Evolutionary conservation across 306 rosid genomes (phyloP).

Genomic region (Pyrus communis): DNA sequence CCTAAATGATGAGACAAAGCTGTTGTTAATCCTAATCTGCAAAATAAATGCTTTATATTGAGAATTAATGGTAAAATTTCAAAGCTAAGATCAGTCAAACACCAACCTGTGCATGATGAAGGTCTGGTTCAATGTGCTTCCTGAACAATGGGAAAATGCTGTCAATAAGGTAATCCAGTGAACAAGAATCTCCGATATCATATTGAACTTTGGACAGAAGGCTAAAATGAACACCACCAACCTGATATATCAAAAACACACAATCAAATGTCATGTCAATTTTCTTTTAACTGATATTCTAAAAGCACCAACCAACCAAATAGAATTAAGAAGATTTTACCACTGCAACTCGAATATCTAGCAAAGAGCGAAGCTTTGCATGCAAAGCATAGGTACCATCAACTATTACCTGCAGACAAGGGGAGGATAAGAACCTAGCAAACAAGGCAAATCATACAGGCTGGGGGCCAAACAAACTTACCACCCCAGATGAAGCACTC

Average conservation of each 20-base stretch:
- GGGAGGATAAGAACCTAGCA: constrained; percentile 3
- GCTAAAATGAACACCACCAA: constrained; percentile 97
- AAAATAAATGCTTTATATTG: constrained; percentile 19
- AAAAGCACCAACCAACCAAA: not conserved
- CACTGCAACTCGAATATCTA: constrained; percentile 99
- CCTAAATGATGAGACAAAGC: constrained; percentile 96
- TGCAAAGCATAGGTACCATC: constrained; percentile 97
- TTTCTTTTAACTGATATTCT: constrained; percentile 12
- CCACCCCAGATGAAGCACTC: constrained; percentile 89
- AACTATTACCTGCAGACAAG: constrained; percentile 67
- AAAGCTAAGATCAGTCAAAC: constrained; percentile 23
- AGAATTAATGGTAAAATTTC: constrained; percentile 23
- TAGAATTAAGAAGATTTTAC: constrained; percentile 26
- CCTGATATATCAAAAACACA: constrained; percentile 50
- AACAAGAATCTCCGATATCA: constrained; percentile 98
- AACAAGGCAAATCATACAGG: constrained; percentile 1
- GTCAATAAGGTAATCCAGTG: constrained; percentile 92
- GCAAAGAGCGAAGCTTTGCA: constrained; percentile 89
- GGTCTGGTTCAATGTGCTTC: constrained; percentile 97
- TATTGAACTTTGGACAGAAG: constrained; percentile 93
- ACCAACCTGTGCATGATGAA: constrained; percentile 99
- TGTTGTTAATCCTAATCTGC: constrained; percentile 99
- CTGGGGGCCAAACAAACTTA: constrained; percentile 32
- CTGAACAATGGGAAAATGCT: constrained; percentile 97
- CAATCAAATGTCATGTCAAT: constrained; percentile 9